Evolutionary conservation across 768 basidiomycete species (phyloP).

Genomic region (Megacollybia marginata): DNA sequence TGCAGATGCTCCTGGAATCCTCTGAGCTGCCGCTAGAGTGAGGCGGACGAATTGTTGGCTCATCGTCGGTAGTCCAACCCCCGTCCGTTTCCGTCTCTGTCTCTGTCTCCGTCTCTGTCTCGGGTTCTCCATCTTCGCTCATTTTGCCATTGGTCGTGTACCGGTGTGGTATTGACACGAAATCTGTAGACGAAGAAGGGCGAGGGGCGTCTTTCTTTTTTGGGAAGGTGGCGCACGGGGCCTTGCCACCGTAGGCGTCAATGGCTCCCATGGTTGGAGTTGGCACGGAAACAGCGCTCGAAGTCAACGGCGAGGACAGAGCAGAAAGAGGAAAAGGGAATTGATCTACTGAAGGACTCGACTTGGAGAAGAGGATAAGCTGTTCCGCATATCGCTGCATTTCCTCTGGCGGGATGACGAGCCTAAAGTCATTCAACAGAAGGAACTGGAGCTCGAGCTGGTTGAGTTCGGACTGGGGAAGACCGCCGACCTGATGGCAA

Average conservation of each 20-base stretch:
- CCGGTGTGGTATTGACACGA: conserved; percentile 9
- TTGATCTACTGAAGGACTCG: conserved; percentile 13
- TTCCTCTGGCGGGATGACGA: conserved; percentile 82
- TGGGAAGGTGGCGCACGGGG: conserved; percentile 13
- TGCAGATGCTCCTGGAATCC: conserved; percentile 17
- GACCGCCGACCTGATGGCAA: conserved; percentile 75
- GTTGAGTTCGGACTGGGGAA: conserved; percentile 89
- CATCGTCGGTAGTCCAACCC: conserved; percentile 66
- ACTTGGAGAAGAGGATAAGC: conserved; percentile 63
- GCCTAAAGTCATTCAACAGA: conserved; percentile 88
- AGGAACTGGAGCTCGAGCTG: conserved; percentile 97
- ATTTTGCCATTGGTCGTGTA: background rate
- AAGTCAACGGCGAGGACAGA: conserved; percentile 10
- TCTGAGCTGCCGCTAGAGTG: conserved; percentile 17
- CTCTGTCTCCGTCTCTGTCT: conserved; percentile 28
- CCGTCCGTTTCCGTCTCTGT: conserved; percentile 42
- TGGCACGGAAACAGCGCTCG: conserved; percentile 4
- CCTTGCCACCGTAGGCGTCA: conserved; percentile 40
- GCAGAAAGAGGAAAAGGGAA: conserved; percentile 12
- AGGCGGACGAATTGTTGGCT: conserved; percentile 67
- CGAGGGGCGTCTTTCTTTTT: background rate
- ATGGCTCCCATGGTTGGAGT: conserved; percentile 41
- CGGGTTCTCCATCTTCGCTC: conserved; percentile 22
- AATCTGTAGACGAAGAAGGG: conserved; percentile 5
- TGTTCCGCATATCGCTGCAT: conserved; percentile 95